These are phyloP conservation scores for Thalassiosira exigua DNA, from an alignment of 352 stramenopile species.

Conservation along the genomic window DNA sequence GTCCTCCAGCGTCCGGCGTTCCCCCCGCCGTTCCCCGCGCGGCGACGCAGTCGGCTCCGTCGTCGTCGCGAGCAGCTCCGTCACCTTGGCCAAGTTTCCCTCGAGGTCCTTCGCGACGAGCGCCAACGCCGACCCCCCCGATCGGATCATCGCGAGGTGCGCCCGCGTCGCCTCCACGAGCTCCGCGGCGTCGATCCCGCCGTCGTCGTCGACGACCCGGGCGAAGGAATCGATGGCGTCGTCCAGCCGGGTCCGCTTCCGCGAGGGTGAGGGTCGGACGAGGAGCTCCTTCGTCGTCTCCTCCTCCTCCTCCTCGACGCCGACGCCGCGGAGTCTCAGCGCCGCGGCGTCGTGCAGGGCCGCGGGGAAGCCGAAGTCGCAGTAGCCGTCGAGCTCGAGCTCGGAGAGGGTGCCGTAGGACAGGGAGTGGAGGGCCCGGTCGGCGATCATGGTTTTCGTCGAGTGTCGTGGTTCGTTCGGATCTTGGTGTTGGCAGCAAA, in stretches of 20 bases:
- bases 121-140: conserved; percentile 21
- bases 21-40: too few relatives aligned
- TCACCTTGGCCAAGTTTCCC: conserved; percentile 58
- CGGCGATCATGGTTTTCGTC: conserved; percentile 5
- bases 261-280: conserved; percentile 1
- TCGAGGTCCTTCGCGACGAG: conserved; percentile 61
- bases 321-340: too few relatives aligned
- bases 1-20: conserved; percentile 27
- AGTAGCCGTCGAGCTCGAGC: conserved; percentile 31
- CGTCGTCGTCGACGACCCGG: conserved; percentile 9
- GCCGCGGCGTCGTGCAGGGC: neutral
- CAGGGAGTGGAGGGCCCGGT: neutral
- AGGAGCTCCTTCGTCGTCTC: too few relatives aligned
- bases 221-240: conserved; percentile 28
- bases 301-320: too few relatives aligned
- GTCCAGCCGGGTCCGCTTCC: conserved; percentile 31
- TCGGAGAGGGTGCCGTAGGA: conserved; percentile 22
- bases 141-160: conserved; percentile 40
- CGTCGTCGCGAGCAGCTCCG: conserved; percentile 37
- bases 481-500: too few relatives aligned
- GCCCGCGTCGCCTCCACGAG: conserved; percentile 35
- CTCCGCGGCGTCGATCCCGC: conserved; percentile 22
- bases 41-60: too few relatives aligned
- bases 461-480: too few relatives aligned
- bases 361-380: conserved; percentile 27